These are phyloP conservation scores for Phoma sp. DNA, from an alignment of 2,329 filamentous ascomycete genomes.

Conservation along the genomic window DNA sequence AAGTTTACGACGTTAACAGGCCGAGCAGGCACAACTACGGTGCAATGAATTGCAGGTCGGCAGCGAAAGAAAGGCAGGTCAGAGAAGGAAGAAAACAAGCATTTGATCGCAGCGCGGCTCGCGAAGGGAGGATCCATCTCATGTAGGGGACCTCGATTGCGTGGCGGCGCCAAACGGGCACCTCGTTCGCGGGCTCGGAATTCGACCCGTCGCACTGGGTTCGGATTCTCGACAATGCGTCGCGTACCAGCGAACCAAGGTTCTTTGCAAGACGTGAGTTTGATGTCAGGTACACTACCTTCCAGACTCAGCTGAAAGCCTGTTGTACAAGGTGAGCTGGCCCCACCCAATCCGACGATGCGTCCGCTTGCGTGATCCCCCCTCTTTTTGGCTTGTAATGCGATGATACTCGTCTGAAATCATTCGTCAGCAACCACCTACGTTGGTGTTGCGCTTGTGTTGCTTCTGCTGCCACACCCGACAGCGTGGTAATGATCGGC, in stretches of 20 bases:
- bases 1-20: no score
- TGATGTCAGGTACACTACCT: constrained; percentile 4
- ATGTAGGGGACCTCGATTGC: constrained; percentile 2
- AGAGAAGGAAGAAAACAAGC: not conserved
- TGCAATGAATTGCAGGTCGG: not conserved
- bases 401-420: no score
- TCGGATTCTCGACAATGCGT: not conserved
- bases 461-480: not conserved
- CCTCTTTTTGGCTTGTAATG: not conserved
- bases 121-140: not conserved
- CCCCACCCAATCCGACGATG: not conserved
- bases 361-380: not conserved
- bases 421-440: no score
- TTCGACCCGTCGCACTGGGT: not conserved
- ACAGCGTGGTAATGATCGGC: no score
- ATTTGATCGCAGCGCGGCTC: not conserved
- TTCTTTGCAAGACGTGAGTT: constrained; percentile 5
- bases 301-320: not conserved
- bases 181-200: not conserved
- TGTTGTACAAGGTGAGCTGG: not conserved
- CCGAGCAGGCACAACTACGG: not conserved
- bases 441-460: not conserved
- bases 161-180: not conserved
- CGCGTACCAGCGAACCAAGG: constrained; percentile 1
- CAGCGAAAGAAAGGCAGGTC: not conserved